Evolutionary conservation across 805 yeast species (phyloP).

Genomic region (Saccharomycopsis malanga): DNA sequence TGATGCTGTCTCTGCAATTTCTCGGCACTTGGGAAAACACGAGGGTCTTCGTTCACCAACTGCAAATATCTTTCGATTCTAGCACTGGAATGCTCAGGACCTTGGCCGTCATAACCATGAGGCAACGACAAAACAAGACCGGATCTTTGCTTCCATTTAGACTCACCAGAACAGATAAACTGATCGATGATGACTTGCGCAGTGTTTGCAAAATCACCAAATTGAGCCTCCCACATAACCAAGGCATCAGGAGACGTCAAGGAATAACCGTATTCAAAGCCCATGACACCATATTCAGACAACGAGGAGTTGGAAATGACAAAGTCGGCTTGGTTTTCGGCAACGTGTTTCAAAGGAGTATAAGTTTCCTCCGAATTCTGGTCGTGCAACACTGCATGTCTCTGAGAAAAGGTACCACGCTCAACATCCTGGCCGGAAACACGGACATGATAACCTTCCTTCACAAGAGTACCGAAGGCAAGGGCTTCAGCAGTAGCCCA

Average conservation of each 20-base stretch:
- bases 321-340: conserved; percentile 78
- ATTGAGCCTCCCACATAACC: conserved; percentile 99
- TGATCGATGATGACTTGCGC: conserved; percentile 98
- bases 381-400: conserved; percentile 97
- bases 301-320: conserved; percentile 89
- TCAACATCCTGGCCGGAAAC: conserved; percentile 99
- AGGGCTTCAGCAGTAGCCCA: conserved; percentile 99
- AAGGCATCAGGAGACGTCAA: conserved; percentile 94
- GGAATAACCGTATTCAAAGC: conserved; percentile 98
- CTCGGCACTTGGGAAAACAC: conserved; percentile 83
- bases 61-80: conserved; percentile 95
- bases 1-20: conserved; percentile 96
- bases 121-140: conserved; percentile 94
- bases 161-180: conserved; percentile 93
- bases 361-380: conserved; percentile 78
- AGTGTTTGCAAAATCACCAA: conserved; percentile 99
- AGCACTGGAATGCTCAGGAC: conserved; percentile 99
- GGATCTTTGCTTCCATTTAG: conserved; percentile 98
- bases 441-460: conserved; percentile 95
- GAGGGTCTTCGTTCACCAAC: conserved; percentile 91
- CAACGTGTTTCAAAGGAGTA: conserved; percentile 77
- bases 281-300: conserved; percentile 98
- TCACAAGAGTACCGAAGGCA: conserved; percentile 86
- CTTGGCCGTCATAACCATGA: conserved; percentile 99
- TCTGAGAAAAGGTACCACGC: conserved; percentile 99